Evolutionary conservation across 345 rosid species (phyloP).

Genomic region (Citrus australasica): DNA sequence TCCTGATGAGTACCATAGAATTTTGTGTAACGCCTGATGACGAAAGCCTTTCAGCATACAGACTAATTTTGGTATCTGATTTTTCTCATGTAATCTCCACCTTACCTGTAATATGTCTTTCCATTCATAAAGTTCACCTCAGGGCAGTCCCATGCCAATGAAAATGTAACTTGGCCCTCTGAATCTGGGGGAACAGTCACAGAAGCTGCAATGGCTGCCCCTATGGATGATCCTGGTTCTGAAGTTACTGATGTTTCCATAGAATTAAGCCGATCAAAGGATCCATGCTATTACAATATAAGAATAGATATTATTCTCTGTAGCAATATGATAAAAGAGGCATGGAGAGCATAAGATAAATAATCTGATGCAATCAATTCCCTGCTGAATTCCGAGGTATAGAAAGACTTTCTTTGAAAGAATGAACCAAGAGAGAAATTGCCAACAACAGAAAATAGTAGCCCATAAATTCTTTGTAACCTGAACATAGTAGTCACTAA

Average conservation of each 20-base stretch:
- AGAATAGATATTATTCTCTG: background rate
- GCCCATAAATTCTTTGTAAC: background rate
- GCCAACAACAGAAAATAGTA: background rate
- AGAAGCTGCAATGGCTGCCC: slow-evolving; percentile 92
- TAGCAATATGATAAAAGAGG: background rate
- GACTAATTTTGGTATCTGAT: slow-evolving; percentile 1
- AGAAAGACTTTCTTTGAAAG: background rate
- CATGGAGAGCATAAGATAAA: background rate
- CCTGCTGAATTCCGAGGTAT: background rate
- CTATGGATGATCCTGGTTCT: slow-evolving; percentile 75
- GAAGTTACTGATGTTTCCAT: slow-evolving; percentile 44
- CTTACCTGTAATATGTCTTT: slow-evolving; percentile 70
- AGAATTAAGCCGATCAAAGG: slow-evolving; percentile 53
- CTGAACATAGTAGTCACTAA: background rate
- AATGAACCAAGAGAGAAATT: background rate
- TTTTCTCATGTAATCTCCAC: background rate
- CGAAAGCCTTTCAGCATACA: slow-evolving; percentile 13
- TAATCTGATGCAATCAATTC: background rate
- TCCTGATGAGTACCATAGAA: slow-evolving; percentile 70
- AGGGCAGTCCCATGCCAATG: slow-evolving; percentile 95
- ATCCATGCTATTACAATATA: slow-evolving; percentile 52
- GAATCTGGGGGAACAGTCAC: slow-evolving; percentile 53
- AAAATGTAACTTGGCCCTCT: slow-evolving; percentile 57
- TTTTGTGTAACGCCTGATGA: slow-evolving; percentile 75
- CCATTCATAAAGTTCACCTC: slow-evolving; percentile 61